phyloP scores from a whole-genome alignment of 2,329 filamentous ascomycete species.

The Phoma sp. region DNA sequence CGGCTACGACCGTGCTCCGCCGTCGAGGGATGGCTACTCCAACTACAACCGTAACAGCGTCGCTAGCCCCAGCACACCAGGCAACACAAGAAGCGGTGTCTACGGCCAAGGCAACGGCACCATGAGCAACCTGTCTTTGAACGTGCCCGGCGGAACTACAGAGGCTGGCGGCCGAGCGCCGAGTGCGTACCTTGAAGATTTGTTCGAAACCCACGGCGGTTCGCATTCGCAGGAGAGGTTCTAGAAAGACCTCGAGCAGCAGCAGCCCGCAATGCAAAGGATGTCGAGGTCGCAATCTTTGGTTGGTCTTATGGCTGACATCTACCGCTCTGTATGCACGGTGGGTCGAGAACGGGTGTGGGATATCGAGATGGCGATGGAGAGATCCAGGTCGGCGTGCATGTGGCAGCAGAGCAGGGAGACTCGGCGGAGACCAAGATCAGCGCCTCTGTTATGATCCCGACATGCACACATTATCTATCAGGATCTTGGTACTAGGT shows the following conservation, averaged over 20 bases:
- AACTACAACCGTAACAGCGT: slow-evolving; percentile 48
- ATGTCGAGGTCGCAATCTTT: slow-evolving; percentile 4
- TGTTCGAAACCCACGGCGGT: slow-evolving; percentile 75
- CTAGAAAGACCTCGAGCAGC: slow-evolving; percentile 32
- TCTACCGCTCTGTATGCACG: not conserved
- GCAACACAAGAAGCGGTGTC: slow-evolving; percentile 40
- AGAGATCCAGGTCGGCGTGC: not conserved
- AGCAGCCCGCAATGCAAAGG: not conserved
- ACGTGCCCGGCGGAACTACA: slow-evolving; percentile 57
- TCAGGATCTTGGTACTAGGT: not conserved
- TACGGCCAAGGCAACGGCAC: slow-evolving; percentile 55
- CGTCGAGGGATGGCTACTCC: slow-evolving; percentile 40
- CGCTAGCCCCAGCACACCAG: slow-evolving; percentile 40
- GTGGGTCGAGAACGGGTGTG: slow-evolving; percentile 6
- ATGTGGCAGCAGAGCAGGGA: not conserved
- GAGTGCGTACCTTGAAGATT: slow-evolving; percentile 87
- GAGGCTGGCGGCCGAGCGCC: slow-evolving; percentile 73
- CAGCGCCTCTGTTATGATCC: not conserved
- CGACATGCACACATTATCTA: not conserved
- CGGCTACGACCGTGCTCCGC: slow-evolving; percentile 44
- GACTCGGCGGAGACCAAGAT: not conserved
- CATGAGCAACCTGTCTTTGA: slow-evolving; percentile 70
- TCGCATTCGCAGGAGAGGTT: slow-evolving; percentile 42
- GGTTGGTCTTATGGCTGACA: not conserved
- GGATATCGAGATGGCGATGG: slow-evolving; percentile 8